phyloP scores from a whole-genome alignment of 2,329 filamentous ascomycete species.

The Talaromyces sp. region DNA sequence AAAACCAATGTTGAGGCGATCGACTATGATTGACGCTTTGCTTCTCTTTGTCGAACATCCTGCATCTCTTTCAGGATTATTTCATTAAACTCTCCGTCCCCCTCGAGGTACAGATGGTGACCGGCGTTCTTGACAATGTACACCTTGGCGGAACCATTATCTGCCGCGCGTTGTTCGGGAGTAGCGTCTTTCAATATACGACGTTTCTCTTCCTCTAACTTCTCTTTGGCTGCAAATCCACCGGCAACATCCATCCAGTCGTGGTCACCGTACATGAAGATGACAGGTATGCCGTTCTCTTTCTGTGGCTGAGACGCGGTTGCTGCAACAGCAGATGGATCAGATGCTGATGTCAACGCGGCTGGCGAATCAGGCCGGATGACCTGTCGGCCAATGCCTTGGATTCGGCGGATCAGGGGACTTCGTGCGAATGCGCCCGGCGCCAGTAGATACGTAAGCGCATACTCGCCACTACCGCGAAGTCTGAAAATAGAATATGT shows the following conservation, averaged over 20 bases:
- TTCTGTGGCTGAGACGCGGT: slow-evolving; percentile 31
- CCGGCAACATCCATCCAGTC: slow-evolving; percentile 98
- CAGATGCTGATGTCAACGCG: slow-evolving; percentile 20
- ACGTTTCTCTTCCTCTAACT: slow-evolving; percentile 66
- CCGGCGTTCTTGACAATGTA: slow-evolving; percentile 71
- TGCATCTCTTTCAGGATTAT: slow-evolving; percentile 66
- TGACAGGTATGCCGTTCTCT: slow-evolving; percentile 72
- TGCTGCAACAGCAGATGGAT: slow-evolving; percentile 27
- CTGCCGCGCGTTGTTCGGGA: slow-evolving; percentile 63
- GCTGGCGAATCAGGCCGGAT: slow-evolving; percentile 33
- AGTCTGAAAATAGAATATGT: slow-evolving; percentile 92
- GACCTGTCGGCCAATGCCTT: slow-evolving; percentile 76
- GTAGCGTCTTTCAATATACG: slow-evolving; percentile 62
- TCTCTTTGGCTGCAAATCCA: slow-evolving; percentile 75
- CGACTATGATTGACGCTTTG: slow-evolving; percentile 19
- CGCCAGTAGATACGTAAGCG: slow-evolving; percentile 84
- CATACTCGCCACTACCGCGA: slow-evolving; percentile 89
- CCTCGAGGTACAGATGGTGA: slow-evolving; percentile 71
- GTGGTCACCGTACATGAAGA: slow-evolving; percentile 95
- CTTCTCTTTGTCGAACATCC: slow-evolving; percentile 49
- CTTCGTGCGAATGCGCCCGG: slow-evolving; percentile 88
- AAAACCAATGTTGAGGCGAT: not conserved
- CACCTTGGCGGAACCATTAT: slow-evolving; percentile 81
- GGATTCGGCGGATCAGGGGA: slow-evolving; percentile 82
- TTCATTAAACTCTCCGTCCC: slow-evolving; percentile 67